A percentile compares a stretch with the other conserved stretches of the same genome.
Evolutionary conservation across 371 early-diverging fungal species (phyloP).

Genomic region (Massospora cicadina): DNA sequence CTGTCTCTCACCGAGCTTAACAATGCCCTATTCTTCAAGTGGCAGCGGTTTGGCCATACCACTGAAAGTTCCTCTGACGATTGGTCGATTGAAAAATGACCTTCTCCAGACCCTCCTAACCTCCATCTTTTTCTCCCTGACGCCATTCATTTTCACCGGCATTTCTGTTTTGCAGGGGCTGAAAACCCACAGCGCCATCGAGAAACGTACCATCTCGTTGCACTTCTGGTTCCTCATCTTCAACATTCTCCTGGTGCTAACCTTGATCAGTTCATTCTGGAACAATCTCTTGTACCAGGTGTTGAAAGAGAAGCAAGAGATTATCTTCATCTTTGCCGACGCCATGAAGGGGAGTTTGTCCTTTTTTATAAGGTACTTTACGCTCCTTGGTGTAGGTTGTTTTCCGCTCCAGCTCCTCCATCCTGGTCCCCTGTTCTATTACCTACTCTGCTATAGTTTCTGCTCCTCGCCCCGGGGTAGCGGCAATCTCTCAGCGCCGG

Average conservation of each 20-base stretch:
- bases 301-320: slow-evolving; percentile 43
- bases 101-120: slow-evolving; percentile 19
- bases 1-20: slow-evolving; percentile 48
- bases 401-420: slow-evolving; percentile 23
- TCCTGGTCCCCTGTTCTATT: slow-evolving; percentile 23
- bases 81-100: too few relatives aligned
- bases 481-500: slow-evolving; percentile 29
- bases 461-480: slow-evolving; percentile 50
- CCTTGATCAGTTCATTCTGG: slow-evolving; percentile 56
- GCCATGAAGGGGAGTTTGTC: slow-evolving; percentile 47
- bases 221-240: slow-evolving; percentile 74
- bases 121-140: slow-evolving; percentile 38
- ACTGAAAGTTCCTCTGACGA: too few relatives aligned
- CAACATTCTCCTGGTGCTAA: slow-evolving; percentile 75
- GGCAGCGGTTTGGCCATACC: too few relatives aligned
- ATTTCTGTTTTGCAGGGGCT: slow-evolving; percentile 35
- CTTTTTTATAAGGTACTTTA: slow-evolving; percentile 55
- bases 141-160: slow-evolving; percentile 42
- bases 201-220: slow-evolving; percentile 44
- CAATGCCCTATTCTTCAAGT: too few relatives aligned
- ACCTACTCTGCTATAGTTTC: slow-evolving; percentile 18
- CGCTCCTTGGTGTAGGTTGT: slow-evolving; percentile 44
- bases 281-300: slow-evolving; percentile 23
- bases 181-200: slow-evolving; percentile 36
- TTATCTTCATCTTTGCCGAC: slow-evolving; percentile 44